Conservation (phyloP, 495 filamentous ascomycete species). For the Penicillium flavigenum region DNA sequence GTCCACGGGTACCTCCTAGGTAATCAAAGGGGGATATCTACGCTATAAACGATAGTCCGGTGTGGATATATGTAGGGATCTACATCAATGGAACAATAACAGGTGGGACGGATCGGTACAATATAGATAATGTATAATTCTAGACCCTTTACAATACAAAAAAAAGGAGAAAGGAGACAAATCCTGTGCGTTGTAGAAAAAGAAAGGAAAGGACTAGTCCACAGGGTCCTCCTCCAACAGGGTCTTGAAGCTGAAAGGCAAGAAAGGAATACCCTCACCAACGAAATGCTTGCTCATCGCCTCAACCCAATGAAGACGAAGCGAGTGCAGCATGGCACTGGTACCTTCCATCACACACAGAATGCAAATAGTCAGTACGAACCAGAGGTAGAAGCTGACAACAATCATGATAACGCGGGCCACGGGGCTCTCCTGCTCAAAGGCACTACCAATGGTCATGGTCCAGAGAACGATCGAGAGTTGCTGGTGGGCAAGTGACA, state of each 20-base stretch:
- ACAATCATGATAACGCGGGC: constrained; percentile 77
- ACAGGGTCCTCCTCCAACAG: constrained; percentile 81
- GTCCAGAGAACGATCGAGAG: constrained; percentile 93
- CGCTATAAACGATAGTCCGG: constrained; percentile 1
- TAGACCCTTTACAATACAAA: constrained; percentile 12
- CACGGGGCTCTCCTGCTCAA: constrained; percentile 58
- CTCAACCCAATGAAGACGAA: constrained; percentile 98
- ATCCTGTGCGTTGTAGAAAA: not conserved
- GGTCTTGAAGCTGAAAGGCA: constrained; percentile 86
- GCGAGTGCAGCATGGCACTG: constrained; percentile 86
- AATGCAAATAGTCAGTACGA: constrained; percentile 75
- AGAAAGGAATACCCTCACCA: constrained; percentile 87
- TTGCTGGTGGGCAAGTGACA: constrained; percentile 97
- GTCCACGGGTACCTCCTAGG: not conserved
- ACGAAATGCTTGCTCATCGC: constrained; percentile 99
- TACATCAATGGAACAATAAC: constrained; percentile 1
- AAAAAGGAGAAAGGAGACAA: not conserved
- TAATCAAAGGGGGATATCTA: not conserved
- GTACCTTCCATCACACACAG: constrained; percentile 82
- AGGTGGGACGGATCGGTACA: constrained; percentile 2
- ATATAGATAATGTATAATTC: constrained; percentile 11
- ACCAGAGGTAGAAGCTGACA: constrained; percentile 81
- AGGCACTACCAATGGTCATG: constrained; percentile 84
- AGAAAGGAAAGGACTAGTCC: constrained; percentile 37
- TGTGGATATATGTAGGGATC: not conserved